Base-by-base conservation (phyloP, 352 stramenopile genomes). In the Globisporangium apiculatum region DNA sequence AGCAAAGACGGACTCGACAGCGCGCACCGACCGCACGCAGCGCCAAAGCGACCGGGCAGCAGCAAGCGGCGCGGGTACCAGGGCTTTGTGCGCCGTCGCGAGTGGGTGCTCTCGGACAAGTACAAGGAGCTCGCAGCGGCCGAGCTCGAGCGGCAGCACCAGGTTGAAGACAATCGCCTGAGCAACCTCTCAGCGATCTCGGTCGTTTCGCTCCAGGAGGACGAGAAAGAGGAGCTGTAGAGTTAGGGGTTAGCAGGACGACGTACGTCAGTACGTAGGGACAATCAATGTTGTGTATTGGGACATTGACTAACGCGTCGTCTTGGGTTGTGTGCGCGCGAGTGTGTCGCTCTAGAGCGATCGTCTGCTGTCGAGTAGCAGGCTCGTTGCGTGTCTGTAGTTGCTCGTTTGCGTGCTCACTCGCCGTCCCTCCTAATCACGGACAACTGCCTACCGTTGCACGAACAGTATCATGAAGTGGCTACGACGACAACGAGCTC, bases 71-170 rank as follows among this genome's bases (percentile, higher is more conserved):
- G 73, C 8, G 71, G 68, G 6, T 74, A 86, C 53, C 81, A 85
- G 55, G 81, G 81, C 4, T 76, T 91, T 43, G 81, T 91, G 46
- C 79, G 81, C 37, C 79, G 81, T 17, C 81, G 81, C 50, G 66
- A 91, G 66, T 91, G 81, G 81, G 70, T 76, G 10, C 62, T 91
- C 4, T 85, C 79, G 7, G 75, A 83, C 14, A 71, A 76, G 52
- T 88, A 85, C 67, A 72, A 77, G 55, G 59, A 74, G 0, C 58
- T 86, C 7, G 50, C 50, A 3, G 50, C 35, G 12, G 15, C 35
- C 3, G 36, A 55, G 42, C 57, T 67, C 14, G 65, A 57, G 58
- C 47, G 47, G 0, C 56, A 76, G 51, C 63, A 66, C 37, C 61
- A 63, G 7, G 57, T 60, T 10, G 54, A 64, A 10, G 41, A 59